Evolutionary conservation across 345 rosid genomes (phyloP).

Genomic region (Heritiera littoralis): DNA sequence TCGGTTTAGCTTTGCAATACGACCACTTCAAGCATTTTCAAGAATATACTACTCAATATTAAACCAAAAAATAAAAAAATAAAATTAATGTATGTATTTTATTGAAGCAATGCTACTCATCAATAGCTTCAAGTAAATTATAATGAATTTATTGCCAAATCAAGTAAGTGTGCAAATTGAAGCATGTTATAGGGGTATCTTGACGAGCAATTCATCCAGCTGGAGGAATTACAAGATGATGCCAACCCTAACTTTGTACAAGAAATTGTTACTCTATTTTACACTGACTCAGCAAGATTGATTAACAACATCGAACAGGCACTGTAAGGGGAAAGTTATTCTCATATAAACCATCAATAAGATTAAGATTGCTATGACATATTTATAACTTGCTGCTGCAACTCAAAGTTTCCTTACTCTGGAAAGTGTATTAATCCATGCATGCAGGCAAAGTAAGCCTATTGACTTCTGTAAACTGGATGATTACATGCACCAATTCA

Average conservation of each 20-base stretch:
- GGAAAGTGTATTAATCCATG: neutral
- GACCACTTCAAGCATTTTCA: neutral
- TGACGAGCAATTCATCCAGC: constrained; percentile 69
- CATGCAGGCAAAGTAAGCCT: constrained; percentile 34
- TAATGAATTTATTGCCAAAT: neutral
- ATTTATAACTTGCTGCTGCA: no score
- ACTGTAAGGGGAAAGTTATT: constrained; percentile 42
- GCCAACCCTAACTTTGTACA: constrained; percentile 68
- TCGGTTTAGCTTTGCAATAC: neutral
- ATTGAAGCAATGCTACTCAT: neutral
- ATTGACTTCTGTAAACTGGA: constrained; percentile 42
- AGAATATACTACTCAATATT: no score
- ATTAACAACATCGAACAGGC: constrained; percentile 62
- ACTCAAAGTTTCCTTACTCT: neutral
- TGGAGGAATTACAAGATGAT: constrained; percentile 78
- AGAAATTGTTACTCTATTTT: constrained; percentile 59
- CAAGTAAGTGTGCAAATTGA: neutral
- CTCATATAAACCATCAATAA: neutral
- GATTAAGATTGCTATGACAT: neutral
- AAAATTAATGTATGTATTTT: neutral
- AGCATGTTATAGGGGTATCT: constrained; percentile 53
- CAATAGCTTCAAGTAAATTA: neutral
- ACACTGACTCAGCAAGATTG: constrained; percentile 54
- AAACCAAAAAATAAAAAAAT: no score
- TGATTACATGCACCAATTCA: constrained; percentile 48